phyloP scores from a whole-genome alignment of 352 stramenopile genomes.

The Globisporangium abappressorium region DNA sequence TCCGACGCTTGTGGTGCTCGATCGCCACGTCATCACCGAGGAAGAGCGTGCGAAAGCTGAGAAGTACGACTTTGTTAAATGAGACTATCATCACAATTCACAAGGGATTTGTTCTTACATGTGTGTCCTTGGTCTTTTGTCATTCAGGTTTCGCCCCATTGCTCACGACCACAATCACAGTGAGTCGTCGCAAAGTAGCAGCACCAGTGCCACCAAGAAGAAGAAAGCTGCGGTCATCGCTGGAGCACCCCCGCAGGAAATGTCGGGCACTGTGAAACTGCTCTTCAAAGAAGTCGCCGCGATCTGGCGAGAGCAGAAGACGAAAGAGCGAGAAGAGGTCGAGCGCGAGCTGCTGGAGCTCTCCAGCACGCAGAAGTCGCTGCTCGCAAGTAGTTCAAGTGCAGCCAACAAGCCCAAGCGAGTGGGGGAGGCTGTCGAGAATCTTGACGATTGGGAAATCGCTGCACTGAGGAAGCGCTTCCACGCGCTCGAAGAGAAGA shows the following conservation, averaged over 20 bases:
- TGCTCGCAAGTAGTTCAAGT: conserved; percentile 12
- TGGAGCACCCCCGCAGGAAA: conserved; percentile 35
- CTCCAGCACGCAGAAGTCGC: conserved; percentile 28
- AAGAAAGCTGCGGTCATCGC: conserved; percentile 20
- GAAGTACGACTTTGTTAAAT: conserved; percentile 16
- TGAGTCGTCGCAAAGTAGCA: background rate
- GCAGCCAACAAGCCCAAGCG: conserved; percentile 11
- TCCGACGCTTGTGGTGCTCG: conserved; percentile 72
- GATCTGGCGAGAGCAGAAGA: conserved; percentile 47
- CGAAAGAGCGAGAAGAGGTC: conserved; percentile 24
- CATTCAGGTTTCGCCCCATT: conserved; percentile 11
- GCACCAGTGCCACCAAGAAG: conserved; percentile 14
- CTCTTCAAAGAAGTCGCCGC: conserved; percentile 61
- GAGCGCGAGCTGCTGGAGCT: conserved; percentile 48
- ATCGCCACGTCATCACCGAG: conserved; percentile 77
- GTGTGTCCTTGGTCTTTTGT: background rate
- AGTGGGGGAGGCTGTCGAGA: conserved; percentile 14
- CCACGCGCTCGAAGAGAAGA: conserved; percentile 36
- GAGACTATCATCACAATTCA: background rate
- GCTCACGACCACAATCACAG: background rate
- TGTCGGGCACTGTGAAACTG: conserved; percentile 70
- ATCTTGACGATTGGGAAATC: conserved; percentile 52
- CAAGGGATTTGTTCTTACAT: background rate
- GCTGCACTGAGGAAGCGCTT: conserved; percentile 51
- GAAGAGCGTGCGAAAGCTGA: conserved; percentile 53